Evolutionary conservation across 129 eudicot species (phyloP).

Genomic region (Ambrosia trifida): DNA sequence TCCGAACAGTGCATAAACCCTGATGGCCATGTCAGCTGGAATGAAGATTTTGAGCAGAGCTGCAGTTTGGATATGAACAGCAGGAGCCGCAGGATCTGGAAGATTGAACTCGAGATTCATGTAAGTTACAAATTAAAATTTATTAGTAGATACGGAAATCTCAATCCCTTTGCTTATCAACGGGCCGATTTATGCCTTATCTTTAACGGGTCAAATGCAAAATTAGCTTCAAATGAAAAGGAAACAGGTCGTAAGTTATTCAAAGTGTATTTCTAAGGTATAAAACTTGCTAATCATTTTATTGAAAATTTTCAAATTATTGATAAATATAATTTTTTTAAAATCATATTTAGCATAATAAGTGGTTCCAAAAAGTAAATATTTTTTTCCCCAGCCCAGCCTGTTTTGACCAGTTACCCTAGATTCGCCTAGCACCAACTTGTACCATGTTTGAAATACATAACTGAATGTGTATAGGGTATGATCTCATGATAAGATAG

Average conservation of each 20-base stretch:
- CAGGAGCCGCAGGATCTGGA: slow-evolving; percentile 36
- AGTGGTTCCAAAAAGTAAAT: neutral
- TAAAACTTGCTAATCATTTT: slow-evolving; percentile 10
- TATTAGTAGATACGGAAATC: neutral
- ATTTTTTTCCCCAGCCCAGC: neutral
- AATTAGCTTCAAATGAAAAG: neutral
- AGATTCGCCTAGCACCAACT: neutral
- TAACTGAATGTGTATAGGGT: neutral
- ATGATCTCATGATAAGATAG: slow-evolving; percentile 5
- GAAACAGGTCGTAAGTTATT: neutral
- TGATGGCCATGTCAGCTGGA: slow-evolving; percentile 48
- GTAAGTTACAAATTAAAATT: slow-evolving; percentile 35
- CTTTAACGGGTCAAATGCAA: neutral
- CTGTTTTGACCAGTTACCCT: slow-evolving; percentile 1
- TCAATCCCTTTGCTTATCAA: neutral
- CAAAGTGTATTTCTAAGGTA: neutral
- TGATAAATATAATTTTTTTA: neutral
- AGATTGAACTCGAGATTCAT: slow-evolving; percentile 42
- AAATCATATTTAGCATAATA: slow-evolving; percentile 2
- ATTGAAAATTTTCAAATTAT: neutral
- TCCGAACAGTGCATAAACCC: slow-evolving; percentile 35
- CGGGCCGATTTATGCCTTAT: neutral
- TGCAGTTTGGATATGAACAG: slow-evolving; percentile 38
- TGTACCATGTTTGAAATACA: slow-evolving; percentile 1
- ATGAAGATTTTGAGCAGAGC: slow-evolving; percentile 51